phyloP scores from a whole-genome alignment of 768 basidiomycete genomes.

The Mycena leptocephala region DNA sequence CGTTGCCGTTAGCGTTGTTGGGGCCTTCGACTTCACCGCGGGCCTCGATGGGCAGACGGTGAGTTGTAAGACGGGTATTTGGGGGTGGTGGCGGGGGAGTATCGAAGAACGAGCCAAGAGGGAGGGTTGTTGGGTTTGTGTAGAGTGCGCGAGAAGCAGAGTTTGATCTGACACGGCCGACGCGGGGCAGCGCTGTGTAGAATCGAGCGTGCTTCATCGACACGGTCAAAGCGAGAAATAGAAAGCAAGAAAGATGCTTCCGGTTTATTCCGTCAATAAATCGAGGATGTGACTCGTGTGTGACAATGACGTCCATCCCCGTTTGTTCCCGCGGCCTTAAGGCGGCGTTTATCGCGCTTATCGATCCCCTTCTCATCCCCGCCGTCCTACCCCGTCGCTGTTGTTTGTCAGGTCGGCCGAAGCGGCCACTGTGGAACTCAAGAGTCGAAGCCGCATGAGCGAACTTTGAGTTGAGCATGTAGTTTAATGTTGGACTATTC shows the following conservation, averaged over 20 bases:
- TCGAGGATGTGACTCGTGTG: constrained; percentile 21
- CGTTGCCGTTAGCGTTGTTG: constrained; percentile 43
- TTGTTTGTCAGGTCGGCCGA: no score
- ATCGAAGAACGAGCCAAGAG: constrained; percentile 38
- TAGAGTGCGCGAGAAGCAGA: constrained; percentile 61
- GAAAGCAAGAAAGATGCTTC: not conserved
- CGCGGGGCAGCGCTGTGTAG: constrained; percentile 54
- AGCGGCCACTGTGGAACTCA: no score
- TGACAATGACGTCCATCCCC: constrained; percentile 4
- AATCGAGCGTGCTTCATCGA: constrained; percentile 57
- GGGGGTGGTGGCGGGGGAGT: constrained; percentile 44
- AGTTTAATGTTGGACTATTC: no score
- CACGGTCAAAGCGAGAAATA: constrained; percentile 1
- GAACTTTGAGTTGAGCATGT: no score
- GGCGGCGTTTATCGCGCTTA: no score
- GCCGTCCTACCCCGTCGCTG: no score
- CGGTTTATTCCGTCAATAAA: not conserved
- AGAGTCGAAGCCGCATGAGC: no score
- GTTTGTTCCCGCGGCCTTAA: not conserved
- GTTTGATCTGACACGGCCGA: constrained; percentile 63
- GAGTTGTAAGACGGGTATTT: constrained; percentile 54
- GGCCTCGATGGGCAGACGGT: constrained; percentile 64
- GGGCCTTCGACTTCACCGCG: constrained; percentile 61
- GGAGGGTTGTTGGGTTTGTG: constrained; percentile 37
- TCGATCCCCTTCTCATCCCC: no score